These are phyloP conservation scores for Aspergillus fumigatus DNA, from an alignment of 2,329 filamentous ascomycete species.

Conservation along the genomic window DNA sequence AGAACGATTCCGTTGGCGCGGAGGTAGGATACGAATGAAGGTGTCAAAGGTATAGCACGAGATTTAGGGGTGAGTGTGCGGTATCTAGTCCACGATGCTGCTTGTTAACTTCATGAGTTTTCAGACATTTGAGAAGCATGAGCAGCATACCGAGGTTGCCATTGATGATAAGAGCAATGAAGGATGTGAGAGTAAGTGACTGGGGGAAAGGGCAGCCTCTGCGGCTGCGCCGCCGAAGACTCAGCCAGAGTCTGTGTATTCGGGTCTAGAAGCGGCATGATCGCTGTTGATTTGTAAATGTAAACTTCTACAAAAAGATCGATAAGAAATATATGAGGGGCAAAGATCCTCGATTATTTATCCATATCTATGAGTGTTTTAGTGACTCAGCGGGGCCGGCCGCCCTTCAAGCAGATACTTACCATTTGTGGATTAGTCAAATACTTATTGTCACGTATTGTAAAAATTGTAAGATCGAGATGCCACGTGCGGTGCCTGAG, in stretches of 20 bases:
- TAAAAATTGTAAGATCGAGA: not conserved
- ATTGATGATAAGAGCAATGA: conserved; percentile 89
- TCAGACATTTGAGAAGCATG: not conserved
- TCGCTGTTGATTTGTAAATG: conserved; percentile 4
- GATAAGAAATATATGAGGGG: conserved; percentile 3
- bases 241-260: conserved; percentile 12
- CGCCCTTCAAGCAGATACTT: not conserved
- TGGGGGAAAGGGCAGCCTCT: conserved; percentile 67
- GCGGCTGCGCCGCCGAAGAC: conserved; percentile 13
- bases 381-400: not conserved
- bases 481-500: conserved; percentile 17
- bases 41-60: conserved; percentile 71
- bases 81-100: conserved; percentile 52
- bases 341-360: not conserved
- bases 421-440: conserved; percentile 7
- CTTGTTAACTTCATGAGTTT: conserved; percentile 8
- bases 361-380: not conserved
- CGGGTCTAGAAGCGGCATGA: conserved; percentile 28
- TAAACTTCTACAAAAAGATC: not conserved
- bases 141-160: conserved; percentile 67
- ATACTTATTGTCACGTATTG: conserved; percentile 2
- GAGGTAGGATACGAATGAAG: conserved; percentile 77
- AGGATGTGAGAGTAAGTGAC: conserved; percentile 82
- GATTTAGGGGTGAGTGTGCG: conserved; percentile 79
- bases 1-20: conserved; percentile 89